Evolutionary conservation across 1,139 yeast species (phyloP).

Genomic region (Yamadazyma atlantica): DNA sequence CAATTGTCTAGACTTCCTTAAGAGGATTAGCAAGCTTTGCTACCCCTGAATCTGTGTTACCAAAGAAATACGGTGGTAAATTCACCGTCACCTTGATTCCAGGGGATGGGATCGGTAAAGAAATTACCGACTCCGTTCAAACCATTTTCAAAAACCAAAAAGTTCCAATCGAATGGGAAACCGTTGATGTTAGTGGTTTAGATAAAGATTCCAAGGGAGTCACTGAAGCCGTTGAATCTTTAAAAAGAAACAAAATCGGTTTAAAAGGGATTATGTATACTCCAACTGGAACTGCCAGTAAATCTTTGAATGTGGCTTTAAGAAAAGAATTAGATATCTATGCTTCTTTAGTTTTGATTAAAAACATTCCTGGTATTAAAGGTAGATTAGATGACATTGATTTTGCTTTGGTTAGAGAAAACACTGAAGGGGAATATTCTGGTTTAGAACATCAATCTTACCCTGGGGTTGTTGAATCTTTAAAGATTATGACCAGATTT

Average conservation of each 20-base stretch:
- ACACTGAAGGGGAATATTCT: conserved; percentile 96
- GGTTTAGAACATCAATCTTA: conserved; percentile 97
- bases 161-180: conserved; percentile 94
- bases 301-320: conserved; percentile 89
- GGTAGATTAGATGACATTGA: conserved; percentile 87
- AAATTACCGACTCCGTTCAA: conserved; percentile 91
- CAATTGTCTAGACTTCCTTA: conserved; percentile 25
- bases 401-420: conserved; percentile 94
- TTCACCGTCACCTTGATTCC: conserved; percentile 93
- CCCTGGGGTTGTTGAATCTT: conserved; percentile 96
- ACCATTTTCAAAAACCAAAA: conserved; percentile 81
- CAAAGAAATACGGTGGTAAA: conserved; percentile 93
- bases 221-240: conserved; percentile 84
- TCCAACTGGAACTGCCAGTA: conserved; percentile 60
- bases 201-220: conserved; percentile 57
- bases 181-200: conserved; percentile 82
- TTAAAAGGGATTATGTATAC: conserved; percentile 95
- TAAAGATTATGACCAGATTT: conserved; percentile 90
- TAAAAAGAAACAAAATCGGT: conserved; percentile 96
- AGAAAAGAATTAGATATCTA: conserved; percentile 95
- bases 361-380: conserved; percentile 92
- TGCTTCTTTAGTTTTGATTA: conserved; percentile 90
- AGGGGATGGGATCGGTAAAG: conserved; percentile 97
- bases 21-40: conserved; percentile 53
- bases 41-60: conserved; percentile 62